Percentiles rank a stretch among this genome's conserved stretches.
Conservation (phyloP, 352 stramenopile species). For the Phytophthora sansomeana region DNA sequence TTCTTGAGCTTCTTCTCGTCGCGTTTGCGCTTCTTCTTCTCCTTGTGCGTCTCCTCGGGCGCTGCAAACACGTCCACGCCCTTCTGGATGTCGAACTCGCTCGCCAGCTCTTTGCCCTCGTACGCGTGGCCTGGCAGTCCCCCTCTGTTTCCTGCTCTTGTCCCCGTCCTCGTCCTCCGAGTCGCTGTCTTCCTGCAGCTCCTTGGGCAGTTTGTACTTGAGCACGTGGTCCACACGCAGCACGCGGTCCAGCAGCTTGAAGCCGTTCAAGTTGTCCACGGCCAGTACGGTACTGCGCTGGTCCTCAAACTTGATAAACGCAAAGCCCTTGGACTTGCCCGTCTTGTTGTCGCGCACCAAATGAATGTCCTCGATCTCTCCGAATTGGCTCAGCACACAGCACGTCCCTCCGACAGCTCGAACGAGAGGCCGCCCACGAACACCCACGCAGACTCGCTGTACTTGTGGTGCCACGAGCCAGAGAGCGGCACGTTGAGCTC, state of each 20-base stretch:
- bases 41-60: conserved; percentile 57
- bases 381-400: conserved; percentile 92
- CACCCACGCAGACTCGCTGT: conserved; percentile 96
- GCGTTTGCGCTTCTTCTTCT: conserved; percentile 68
- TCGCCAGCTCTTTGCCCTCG: conserved; percentile 86
- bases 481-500: conserved; percentile 74
- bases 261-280: conserved; percentile 98
- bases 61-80: conserved; percentile 89
- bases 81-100: conserved; percentile 67
- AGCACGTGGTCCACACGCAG: conserved; percentile 98
- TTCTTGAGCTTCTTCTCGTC: conserved; percentile 68
- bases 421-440: conserved; percentile 95
- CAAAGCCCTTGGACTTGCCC: conserved; percentile 96
- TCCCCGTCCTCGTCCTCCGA: conserved; percentile 49
- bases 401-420: conserved; percentile 96
- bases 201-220: conserved; percentile 96
- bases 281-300: conserved; percentile 96
- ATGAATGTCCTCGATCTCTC: conserved; percentile 96
- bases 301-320: conserved; percentile 98
- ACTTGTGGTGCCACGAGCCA: conserved; percentile 86
- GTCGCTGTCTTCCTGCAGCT: conserved; percentile 86
- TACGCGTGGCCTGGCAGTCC: conserved; percentile 88
- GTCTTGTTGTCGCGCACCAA: conserved; percentile 96
- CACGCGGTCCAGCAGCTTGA: conserved; percentile 90
- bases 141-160: conserved; percentile 39